These are phyloP conservation scores for Gelatoporia subvermispora DNA, from an alignment of 768 basidiomycete species.

Conservation along the genomic window DNA sequence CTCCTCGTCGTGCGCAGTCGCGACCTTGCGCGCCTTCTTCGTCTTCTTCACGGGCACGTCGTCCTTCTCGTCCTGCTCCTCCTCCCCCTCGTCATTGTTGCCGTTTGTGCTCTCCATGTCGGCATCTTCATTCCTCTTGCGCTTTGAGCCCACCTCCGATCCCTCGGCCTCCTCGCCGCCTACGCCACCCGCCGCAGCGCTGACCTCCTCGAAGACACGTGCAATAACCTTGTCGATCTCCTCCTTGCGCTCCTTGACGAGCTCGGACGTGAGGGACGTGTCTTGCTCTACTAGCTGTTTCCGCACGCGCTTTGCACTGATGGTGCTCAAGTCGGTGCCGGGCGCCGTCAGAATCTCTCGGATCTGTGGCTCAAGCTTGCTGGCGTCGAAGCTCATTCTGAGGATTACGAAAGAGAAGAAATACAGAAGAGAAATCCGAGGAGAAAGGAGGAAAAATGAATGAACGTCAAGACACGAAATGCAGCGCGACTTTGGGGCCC, in stretches of 20 bases:
- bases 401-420: background rate
- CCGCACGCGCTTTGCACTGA: conserved; percentile 87
- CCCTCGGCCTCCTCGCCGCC: background rate
- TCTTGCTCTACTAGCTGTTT: conserved; percentile 59
- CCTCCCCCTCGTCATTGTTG: conserved; percentile 15
- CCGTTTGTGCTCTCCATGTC: conserved; percentile 16
- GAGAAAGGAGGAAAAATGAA: background rate
- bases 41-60: conserved; percentile 18
- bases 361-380: conserved; percentile 56
- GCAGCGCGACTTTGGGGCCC: too few relatives aligned
- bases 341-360: conserved; percentile 70
- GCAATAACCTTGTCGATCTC: conserved; percentile 69
- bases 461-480: background rate
- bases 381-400: conserved; percentile 49
- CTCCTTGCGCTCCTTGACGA: conserved; percentile 61
- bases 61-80: conserved; percentile 16
- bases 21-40: conserved; percentile 18
- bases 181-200: conserved; percentile 11
- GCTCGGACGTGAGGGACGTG: conserved; percentile 49
- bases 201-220: conserved; percentile 59
- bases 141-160: background rate
- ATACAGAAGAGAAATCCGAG: conserved; percentile 1
- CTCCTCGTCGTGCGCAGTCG: conserved; percentile 34
- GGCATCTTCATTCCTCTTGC: conserved; percentile 10
- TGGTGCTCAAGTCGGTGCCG: conserved; percentile 69